A percentile compares a stretch with the other conserved stretches of the same genome.
phyloP scores from a whole-genome alignment of 441 rosid genomes.

The Breynia disticha region DNA sequence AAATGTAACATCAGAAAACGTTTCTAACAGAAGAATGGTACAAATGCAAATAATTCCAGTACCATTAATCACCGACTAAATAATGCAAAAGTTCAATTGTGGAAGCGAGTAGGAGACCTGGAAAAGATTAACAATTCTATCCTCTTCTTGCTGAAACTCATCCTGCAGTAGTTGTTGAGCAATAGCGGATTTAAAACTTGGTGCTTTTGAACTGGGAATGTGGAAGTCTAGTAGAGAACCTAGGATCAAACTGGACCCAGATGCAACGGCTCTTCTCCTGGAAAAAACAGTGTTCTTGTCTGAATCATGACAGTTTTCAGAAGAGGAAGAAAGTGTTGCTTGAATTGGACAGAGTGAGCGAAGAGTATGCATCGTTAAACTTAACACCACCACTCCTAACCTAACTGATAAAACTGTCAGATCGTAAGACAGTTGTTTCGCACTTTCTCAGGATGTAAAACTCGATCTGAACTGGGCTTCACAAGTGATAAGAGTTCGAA shows the following conservation, averaged over 20 bases:
- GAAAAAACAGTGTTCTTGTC: conserved; percentile 11
- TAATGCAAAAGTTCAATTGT: background rate
- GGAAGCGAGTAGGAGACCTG: conserved; percentile 33
- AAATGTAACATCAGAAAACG: background rate
- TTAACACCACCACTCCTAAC: conserved; percentile 17
- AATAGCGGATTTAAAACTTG: conserved; percentile 28
- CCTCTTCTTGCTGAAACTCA: conserved; percentile 67
- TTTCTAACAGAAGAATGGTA: no score
- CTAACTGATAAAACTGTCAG: no score
- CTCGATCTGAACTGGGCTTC: no score
- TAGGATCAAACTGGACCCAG: conserved; percentile 29
- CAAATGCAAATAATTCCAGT: no score
- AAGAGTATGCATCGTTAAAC: conserved; percentile 12
- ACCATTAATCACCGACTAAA: no score
- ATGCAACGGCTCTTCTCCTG: conserved; percentile 38
- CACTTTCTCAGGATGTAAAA: no score
- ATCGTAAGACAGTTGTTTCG: no score
- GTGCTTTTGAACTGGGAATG: conserved; percentile 14
- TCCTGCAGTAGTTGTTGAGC: conserved; percentile 29
- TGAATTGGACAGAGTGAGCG: conserved; percentile 11
- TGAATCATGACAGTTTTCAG: conserved; percentile 10
- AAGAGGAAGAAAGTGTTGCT: conserved; percentile 8
- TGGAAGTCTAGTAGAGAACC: conserved; percentile 30
- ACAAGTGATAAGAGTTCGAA: no score
- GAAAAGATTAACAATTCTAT: conserved; percentile 53